Evolutionary conservation across 768 basidiomycete species (phyloP).

Genomic region (Russula virescens): DNA sequence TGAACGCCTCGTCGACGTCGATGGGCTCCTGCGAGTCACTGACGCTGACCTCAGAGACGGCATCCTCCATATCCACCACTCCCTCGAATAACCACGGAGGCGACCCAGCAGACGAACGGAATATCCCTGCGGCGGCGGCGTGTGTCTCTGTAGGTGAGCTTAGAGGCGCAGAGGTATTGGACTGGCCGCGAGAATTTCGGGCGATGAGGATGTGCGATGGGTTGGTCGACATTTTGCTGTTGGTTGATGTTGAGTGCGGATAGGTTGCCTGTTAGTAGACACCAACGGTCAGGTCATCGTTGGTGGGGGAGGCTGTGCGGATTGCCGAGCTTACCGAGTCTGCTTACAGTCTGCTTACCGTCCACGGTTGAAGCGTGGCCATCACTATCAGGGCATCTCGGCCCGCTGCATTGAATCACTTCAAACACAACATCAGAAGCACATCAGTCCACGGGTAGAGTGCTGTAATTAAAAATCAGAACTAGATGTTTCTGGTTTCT

Average conservation of each 20-base stretch:
- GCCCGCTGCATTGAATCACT: not conserved
- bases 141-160: slow-evolving; percentile 86
- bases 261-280: not conserved
- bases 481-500: too few species aligned
- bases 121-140: slow-evolving; percentile 80
- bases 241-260: not conserved
- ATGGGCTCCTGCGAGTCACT: slow-evolving; percentile 61
- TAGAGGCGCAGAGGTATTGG: slow-evolving; percentile 72
- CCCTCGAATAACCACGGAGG: slow-evolving; percentile 79
- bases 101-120: slow-evolving; percentile 65
- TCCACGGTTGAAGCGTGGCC: too few species aligned
- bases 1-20: slow-evolving; percentile 78
- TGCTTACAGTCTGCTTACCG: too few species aligned
- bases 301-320: too few species aligned
- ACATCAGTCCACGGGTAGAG: too few species aligned
- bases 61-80: slow-evolving; percentile 61
- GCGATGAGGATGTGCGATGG: slow-evolving; percentile 88
- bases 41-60: slow-evolving; percentile 61
- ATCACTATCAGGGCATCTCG: not conserved
- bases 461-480: too few species aligned
- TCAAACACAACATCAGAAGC: too few species aligned
- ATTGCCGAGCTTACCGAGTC: too few species aligned
- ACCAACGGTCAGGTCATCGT: too few species aligned
- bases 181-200: slow-evolving; percentile 70
- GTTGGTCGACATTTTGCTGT: slow-evolving; percentile 52